These are phyloP conservation scores for Diophrys sp. DNA, from an alignment of 73 alveolate genomes.

Conservation along the genomic window DNA sequence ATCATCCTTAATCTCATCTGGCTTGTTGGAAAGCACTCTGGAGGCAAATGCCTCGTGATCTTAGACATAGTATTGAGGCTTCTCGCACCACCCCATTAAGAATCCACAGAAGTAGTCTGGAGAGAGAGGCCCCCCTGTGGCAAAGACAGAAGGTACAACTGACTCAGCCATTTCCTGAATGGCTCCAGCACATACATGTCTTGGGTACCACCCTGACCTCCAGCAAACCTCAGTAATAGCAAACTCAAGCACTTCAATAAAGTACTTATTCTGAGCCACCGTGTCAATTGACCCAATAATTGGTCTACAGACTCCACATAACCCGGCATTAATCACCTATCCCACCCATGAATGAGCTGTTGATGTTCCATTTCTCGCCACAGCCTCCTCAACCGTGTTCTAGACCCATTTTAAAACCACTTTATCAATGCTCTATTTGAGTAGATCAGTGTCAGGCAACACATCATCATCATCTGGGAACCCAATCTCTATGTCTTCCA, in stretches of 20 bases:
- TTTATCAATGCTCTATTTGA: no score
- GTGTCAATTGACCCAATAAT: not conserved
- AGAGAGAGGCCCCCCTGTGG: not conserved
- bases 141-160: not conserved
- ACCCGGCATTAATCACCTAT: not conserved
- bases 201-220: not conserved
- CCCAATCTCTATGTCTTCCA: no score
- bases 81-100: not conserved
- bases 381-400: not conserved
- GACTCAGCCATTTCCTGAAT: not conserved
- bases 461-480: no score
- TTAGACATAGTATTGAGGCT: not conserved
- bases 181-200: not conserved
- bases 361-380: not conserved
- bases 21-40: constrained; percentile 47
- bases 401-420: no score
- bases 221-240: not conserved
- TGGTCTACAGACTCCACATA: not conserved
- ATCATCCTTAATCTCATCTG: constrained; percentile 36
- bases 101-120: not conserved
- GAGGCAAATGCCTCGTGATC: constrained; percentile 16
- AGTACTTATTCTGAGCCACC: no score
- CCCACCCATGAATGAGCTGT: not conserved
- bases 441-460: no score
- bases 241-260: not conserved